phyloP scores from a whole-genome alignment of 2,329 filamentous ascomycete genomes.

The Hirsutella thompsonii region DNA sequence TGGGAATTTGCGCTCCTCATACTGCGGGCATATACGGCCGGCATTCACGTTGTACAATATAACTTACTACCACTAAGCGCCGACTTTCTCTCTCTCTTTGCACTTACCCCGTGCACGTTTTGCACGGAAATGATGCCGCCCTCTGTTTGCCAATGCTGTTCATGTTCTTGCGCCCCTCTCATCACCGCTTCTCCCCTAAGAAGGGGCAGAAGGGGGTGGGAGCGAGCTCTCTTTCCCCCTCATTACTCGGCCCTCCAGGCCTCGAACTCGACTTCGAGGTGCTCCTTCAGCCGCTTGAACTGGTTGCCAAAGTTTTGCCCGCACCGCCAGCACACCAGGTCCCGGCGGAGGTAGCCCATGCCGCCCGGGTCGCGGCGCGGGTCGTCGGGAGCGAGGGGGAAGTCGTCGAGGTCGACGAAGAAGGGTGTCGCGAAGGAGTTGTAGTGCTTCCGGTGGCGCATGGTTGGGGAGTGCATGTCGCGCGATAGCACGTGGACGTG shows the following conservation, averaged over 20 bases:
- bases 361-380: constrained; percentile 41
- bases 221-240: too few relatives aligned
- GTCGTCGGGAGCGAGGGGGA: constrained; percentile 60
- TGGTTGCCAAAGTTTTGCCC: constrained; percentile 57
- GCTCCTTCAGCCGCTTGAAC: constrained; percentile 62
- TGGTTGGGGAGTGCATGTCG: constrained; percentile 58
- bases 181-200: too few relatives aligned
- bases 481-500: constrained; percentile 79
- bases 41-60: not conserved
- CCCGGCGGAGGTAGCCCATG: constrained; percentile 46
- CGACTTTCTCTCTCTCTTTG: not conserved
- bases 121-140: too few relatives aligned
- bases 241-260: constrained; percentile 54
- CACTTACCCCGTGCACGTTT: not conserved
- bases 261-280: constrained; percentile 64
- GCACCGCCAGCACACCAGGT: constrained; percentile 80
- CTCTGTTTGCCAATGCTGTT: too few relatives aligned
- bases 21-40: not conserved
- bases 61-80: not conserved
- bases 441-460: constrained; percentile 82
- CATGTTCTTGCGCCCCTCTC: too few relatives aligned
- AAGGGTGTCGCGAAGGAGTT: constrained; percentile 84
- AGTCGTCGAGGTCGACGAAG: constrained; percentile 64
- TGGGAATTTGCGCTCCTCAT: not conserved
- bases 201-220: too few relatives aligned